Evolutionary conservation across 2,329 filamentous ascomycete species (phyloP).

Genomic region (Amauroascus verrucosus): DNA sequence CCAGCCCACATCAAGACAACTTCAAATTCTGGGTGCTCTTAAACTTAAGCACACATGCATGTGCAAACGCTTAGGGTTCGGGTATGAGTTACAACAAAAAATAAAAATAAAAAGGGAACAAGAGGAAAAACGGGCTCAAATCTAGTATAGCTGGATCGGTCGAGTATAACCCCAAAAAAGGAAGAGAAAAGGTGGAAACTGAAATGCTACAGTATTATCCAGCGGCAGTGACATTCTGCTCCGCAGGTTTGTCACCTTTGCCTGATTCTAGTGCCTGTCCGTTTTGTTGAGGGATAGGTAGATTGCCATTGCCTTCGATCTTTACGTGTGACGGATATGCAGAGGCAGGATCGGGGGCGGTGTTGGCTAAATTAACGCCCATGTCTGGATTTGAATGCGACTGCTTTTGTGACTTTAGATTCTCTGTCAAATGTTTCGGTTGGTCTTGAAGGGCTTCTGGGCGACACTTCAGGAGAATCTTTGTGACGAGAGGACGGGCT

Average conservation of each 20-base stretch:
- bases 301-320: not conserved
- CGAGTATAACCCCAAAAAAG: not conserved
- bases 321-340: not conserved
- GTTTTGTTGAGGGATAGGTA: not conserved
- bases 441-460: conserved; percentile 32
- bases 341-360: not conserved
- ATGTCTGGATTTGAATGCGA: not conserved
- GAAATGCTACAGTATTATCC: not conserved
- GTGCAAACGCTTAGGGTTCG: not conserved
- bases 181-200: not conserved
- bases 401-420: conserved; percentile 1
- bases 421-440: conserved; percentile 1
- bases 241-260: not conserved
- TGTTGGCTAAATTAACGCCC: not conserved
- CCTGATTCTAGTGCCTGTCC: not conserved
- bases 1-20: not conserved
- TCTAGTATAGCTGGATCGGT: not conserved
- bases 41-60: not conserved
- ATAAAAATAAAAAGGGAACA: not conserved
- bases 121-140: not conserved
- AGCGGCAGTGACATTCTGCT: not conserved
- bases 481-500: conserved; percentile 40
- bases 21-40: not conserved
- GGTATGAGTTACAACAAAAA: not conserved
- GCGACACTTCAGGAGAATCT: conserved; percentile 47